A percentile compares a stretch with the other conserved stretches of the same genome.
phyloP scores from a whole-genome alignment of 73 alveolate genomes.

The Breviolum minutum region DNA sequence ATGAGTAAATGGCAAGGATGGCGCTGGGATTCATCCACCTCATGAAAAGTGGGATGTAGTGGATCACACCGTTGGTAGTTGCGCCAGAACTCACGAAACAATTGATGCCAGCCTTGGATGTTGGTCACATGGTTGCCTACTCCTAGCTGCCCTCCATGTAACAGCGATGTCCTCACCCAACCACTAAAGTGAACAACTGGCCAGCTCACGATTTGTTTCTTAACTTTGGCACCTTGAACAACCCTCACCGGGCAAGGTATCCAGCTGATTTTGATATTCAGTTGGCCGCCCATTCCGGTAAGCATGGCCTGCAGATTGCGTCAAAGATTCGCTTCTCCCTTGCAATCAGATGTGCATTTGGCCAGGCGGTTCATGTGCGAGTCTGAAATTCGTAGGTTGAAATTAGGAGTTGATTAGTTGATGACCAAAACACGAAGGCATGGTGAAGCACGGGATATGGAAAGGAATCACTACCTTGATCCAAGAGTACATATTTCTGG shows the following conservation, averaged over 20 bases:
- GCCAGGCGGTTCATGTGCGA: slow-evolving; percentile 14
- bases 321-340: background rate
- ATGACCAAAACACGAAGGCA: background rate
- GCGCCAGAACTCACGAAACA: background rate
- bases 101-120: background rate
- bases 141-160: background rate
- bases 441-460: background rate
- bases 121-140: background rate
- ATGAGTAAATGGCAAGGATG: background rate
- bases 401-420: too few species aligned
- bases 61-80: background rate
- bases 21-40: background rate
- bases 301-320: slow-evolving; percentile 20
- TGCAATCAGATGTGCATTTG: background rate
- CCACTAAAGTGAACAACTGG: background rate
- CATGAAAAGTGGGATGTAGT: background rate
- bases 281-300: slow-evolving; percentile 1
- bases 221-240: background rate
- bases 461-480: background rate
- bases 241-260: slow-evolving; percentile 23
- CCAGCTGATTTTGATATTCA: background rate
- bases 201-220: background rate
- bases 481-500: background rate
- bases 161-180: background rate
- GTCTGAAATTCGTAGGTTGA: background rate